These are phyloP conservation scores for Paramecium primaurelia DNA, from an alignment of 73 alveolate genomes.

Conservation along the genomic window DNA sequence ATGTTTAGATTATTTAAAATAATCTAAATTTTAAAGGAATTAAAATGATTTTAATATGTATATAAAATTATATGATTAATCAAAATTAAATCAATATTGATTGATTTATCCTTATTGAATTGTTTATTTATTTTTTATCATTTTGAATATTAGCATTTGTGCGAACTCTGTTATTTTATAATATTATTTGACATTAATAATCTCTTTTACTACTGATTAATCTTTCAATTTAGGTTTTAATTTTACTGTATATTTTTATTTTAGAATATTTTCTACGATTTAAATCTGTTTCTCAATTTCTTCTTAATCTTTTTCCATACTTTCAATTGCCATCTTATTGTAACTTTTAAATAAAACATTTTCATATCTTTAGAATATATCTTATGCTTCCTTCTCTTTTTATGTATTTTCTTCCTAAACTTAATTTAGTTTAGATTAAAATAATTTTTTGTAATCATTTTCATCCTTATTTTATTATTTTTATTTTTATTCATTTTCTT, in stretches of 20 bases:
- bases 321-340: background rate
- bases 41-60: background rate
- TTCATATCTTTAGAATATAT: background rate
- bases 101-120: too few relatives aligned
- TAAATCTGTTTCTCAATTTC: background rate
- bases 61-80: background rate
- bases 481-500: background rate
- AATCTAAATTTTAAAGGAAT: background rate
- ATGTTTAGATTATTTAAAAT: background rate
- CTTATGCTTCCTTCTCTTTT: background rate
- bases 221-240: background rate
- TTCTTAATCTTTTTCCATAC: background rate
- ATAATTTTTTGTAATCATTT: too few relatives aligned
- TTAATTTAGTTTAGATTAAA: background rate
- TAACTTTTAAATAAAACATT: background rate
- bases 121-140: too few relatives aligned
- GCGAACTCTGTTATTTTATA: background rate
- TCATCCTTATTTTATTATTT: background rate
- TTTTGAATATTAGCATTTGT: background rate
- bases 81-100: too few relatives aligned
- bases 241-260: background rate
- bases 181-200: background rate
- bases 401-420: background rate
- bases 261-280: background rate
- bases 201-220: background rate